Percentiles rank a stretch among this genome's conserved stretches.
Evolutionary conservation across 108 stramenopile genomes (phyloP).

Genomic region (Skeletonema menzelii): DNA sequence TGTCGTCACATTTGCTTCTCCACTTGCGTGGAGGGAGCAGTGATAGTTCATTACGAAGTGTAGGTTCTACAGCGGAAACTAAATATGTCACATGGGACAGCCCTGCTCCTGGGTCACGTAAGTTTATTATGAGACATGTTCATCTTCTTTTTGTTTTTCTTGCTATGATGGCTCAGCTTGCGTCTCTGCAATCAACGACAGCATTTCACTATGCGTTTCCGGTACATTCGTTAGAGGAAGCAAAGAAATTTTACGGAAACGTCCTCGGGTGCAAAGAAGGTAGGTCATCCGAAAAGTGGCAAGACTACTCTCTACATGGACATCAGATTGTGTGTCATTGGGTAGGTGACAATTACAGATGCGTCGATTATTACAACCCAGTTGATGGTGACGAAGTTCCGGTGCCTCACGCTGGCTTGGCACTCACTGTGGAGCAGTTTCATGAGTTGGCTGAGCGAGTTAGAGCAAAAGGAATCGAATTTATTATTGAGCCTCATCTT

Average conservation of each 20-base stretch:
- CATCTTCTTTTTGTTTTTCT: background rate
- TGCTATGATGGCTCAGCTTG: background rate
- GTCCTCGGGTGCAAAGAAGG: conserved; percentile 92
- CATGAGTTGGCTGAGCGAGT: conserved; percentile 85
- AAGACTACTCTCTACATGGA: conserved; percentile 93
- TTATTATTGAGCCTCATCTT: conserved; percentile 94
- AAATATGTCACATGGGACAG: conserved; percentile 58
- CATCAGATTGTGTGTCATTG: conserved; percentile 97
- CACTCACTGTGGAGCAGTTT: conserved; percentile 89
- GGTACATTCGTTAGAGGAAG: conserved; percentile 89
- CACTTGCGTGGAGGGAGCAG: background rate
- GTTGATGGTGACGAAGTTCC: conserved; percentile 99
- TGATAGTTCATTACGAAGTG: no score
- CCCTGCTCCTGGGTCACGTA: conserved; percentile 81
- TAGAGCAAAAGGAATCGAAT: conserved; percentile 62
- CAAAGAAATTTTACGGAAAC: conserved; percentile 91
- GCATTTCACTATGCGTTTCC: conserved; percentile 97
- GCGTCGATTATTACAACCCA: conserved; percentile 95
- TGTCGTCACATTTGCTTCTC: background rate
- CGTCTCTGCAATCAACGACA: background rate
- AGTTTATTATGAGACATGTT: background rate
- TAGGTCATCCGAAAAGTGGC: conserved; percentile 90
- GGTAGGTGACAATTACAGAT: conserved; percentile 92
- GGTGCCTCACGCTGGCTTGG: conserved; percentile 95
- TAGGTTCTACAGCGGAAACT: conserved; percentile 2